Base-by-base conservation (phyloP, 1,284 basidiomycete genomes). In the Ustilago tritici region DNA sequence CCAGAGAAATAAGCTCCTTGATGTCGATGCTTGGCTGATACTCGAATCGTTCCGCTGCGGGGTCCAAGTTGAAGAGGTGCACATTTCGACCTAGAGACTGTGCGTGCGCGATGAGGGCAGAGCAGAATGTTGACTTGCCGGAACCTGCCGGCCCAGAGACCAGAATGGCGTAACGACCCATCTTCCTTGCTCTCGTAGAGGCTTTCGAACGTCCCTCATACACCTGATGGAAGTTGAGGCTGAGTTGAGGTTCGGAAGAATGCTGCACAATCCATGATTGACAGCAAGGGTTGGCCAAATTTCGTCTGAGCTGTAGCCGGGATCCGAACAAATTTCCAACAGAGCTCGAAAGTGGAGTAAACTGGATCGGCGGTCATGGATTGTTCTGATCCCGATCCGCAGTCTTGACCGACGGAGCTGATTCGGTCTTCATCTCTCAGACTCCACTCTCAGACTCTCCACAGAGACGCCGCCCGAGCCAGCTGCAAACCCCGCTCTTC, bases 31-130 rank as follows among this genome's bases (percentile, higher is more conserved):
- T 90, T 2, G 97, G 97, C 79, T 93, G 92, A 84, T 95, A 93
- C 87, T 98, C 95, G 86, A 98, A 98, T 66, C 92, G 92, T 72
- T 94, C 92, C 0, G 97, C 97, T 0, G 97, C 97, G 9, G 97
- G 97, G 87, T 99, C 97, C 76, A 99, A 91, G 87, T 99, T 99
- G 87, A 99, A 94, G 61, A 98, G 91, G 88, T 99, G 95, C 0
- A 92, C 93, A 1, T 92, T 91, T 8, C 97, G 91, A 70, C 92
- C 93, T 54, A 94, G 89, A 0, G 93, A 90, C 71, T 91, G 91
- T 6, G 98, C 91, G 88, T 99, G 96, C 3, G 94, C 95, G 70
- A 99, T 90, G 81, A 99, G 91, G 0, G 95, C 91, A 3, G 90
- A 89, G 83, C 93, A 93, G 85, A 99, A 97, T 0, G 97, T 99